Percentiles rank a stretch among this genome's conserved stretches.
Conservation (phyloP, 1,139 yeast genomes). For the Suhomyces panamericanus region DNA sequence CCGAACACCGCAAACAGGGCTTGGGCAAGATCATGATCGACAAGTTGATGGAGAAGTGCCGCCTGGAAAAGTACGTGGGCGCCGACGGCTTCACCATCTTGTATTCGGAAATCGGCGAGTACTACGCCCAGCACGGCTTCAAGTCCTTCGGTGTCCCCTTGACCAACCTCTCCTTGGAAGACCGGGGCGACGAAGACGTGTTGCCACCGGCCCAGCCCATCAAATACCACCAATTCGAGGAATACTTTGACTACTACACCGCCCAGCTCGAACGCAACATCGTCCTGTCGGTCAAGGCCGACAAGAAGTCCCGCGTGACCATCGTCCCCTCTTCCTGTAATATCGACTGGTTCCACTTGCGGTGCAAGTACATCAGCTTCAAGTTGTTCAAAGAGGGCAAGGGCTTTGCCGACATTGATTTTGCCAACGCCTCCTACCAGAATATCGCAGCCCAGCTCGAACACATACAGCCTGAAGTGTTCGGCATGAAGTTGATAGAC, state of each 20-base stretch:
- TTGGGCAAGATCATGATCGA: constrained; percentile 64
- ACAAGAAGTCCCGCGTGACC: constrained; percentile 32
- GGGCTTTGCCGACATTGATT: constrained; percentile 22
- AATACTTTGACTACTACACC: constrained; percentile 25
- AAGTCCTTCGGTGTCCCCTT: constrained; percentile 48
- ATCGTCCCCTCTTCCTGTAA: constrained; percentile 31
- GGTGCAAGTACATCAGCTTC: constrained; percentile 40
- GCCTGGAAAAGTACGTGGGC: constrained; percentile 24
- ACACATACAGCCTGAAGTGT: constrained; percentile 26
- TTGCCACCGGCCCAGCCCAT: constrained; percentile 19
- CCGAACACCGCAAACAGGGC: constrained; percentile 60
- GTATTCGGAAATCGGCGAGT: constrained; percentile 75
- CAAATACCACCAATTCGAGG: constrained; percentile 34
- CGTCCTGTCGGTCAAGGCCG: constrained; percentile 20
- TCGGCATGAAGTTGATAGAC: constrained; percentile 33
- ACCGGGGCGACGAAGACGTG: constrained; percentile 10
- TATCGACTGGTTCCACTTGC: constrained; percentile 48
- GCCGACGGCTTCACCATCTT: constrained; percentile 49
- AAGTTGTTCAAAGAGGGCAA: constrained; percentile 25
- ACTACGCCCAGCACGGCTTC: constrained; percentile 61
- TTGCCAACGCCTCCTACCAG: constrained; percentile 25
- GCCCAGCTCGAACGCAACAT: constrained; percentile 23
- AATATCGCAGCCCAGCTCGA: constrained; percentile 26
- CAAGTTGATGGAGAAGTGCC: constrained; percentile 33
- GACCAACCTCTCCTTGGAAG: constrained; percentile 22